Evolutionary conservation across 148 eudicot genomes (phyloP).

Genomic region (Fagopyrum tataricum): DNA sequence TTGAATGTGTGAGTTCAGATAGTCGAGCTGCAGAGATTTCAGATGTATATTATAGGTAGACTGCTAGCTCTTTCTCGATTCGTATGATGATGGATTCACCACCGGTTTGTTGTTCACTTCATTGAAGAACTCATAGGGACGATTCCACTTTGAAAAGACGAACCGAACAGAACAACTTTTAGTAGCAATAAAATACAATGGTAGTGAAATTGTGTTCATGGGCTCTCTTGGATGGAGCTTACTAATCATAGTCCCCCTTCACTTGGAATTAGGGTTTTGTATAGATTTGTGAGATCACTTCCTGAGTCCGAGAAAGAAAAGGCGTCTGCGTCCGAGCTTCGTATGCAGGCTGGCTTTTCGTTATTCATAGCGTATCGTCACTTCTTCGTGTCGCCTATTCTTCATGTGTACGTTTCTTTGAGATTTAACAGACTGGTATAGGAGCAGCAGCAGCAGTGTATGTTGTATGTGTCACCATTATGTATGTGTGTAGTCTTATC

Average conservation of each 20-base stretch:
- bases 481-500: background rate
- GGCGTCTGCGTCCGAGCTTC: background rate
- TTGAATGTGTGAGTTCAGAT: conserved; percentile 4
- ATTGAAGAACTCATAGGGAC: background rate
- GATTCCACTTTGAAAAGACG: background rate
- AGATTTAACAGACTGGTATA: conserved; percentile 2
- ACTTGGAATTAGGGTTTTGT: conserved; percentile 9
- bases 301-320: background rate
- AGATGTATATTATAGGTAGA: conserved; percentile 13
- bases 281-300: conserved; percentile 11
- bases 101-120: background rate
- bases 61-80: conserved; percentile 7
- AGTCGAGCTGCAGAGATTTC: background rate
- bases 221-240: conserved; percentile 1
- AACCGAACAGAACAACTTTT: background rate
- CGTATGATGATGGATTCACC: background rate
- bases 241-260: conserved; percentile 1
- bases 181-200: background rate
- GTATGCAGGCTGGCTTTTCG: background rate
- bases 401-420: background rate
- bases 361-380: background rate
- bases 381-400: background rate
- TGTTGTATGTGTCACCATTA: background rate
- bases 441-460: background rate
- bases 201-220: background rate